Conservation (phyloP, 2,329 filamentous ascomycete genomes). For the Aaosphaeria arxii region DNA sequence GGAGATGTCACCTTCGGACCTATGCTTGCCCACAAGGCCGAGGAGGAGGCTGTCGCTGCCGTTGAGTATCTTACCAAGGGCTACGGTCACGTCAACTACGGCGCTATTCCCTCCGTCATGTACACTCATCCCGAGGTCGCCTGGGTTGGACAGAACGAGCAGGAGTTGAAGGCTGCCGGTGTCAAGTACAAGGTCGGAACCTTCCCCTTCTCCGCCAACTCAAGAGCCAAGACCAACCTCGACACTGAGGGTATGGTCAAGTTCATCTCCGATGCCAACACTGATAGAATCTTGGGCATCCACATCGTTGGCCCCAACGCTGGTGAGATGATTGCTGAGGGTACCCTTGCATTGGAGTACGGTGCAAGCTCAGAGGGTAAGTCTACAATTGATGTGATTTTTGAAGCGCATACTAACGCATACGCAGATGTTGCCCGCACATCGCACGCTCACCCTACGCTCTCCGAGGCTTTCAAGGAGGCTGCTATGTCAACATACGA, state of each 20-base stretch:
- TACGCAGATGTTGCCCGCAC: slow-evolving; percentile 58
- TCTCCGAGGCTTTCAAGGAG: slow-evolving; percentile 99
- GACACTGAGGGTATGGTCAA: slow-evolving; percentile 96
- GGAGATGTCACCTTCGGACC: slow-evolving; percentile 96
- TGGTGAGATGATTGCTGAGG: slow-evolving; percentile 99
- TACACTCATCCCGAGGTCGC: slow-evolving; percentile 98
- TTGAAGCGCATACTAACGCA: slow-evolving; percentile 11
- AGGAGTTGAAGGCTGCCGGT: slow-evolving; percentile 85
- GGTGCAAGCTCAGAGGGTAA: slow-evolving; percentile 88
- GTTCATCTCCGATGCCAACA: slow-evolving; percentile 94
- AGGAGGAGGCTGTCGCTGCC: slow-evolving; percentile 93
- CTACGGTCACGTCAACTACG: slow-evolving; percentile 98
- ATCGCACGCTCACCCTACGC: slow-evolving; percentile 92
- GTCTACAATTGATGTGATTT: slow-evolving; percentile 43
- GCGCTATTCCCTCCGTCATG: slow-evolving; percentile 96
- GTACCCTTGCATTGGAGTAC: slow-evolving; percentile 91
- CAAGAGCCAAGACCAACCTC: slow-evolving; percentile 96
- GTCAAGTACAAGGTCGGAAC: slow-evolving; percentile 90
- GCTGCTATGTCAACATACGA: slow-evolving; percentile 96
- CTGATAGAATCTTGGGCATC: slow-evolving; percentile 88
- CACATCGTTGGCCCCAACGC: slow-evolving; percentile 96
- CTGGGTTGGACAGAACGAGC: slow-evolving; percentile 97
- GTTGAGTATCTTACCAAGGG: slow-evolving; percentile 98
- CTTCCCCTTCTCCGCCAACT: slow-evolving; percentile 98
- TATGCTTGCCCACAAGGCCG: slow-evolving; percentile 99